Conservation (phyloP, 768 basidiomycete species). For the Dacryopinax primogenitus region DNA sequence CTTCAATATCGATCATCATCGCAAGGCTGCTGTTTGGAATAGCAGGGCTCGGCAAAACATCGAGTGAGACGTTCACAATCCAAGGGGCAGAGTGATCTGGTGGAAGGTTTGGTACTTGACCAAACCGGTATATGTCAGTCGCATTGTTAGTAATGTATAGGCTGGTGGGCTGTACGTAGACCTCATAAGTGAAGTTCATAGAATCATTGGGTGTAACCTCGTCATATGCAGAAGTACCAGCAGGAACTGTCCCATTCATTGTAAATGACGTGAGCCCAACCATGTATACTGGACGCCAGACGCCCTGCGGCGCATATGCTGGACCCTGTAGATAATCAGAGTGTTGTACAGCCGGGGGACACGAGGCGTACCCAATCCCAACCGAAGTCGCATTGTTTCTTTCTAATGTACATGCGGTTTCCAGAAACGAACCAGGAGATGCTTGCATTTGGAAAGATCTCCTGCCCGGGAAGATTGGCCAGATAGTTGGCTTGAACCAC, state of each 20-base stretch:
- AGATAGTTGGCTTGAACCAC: conserved; percentile 44
- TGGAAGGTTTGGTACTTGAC: conserved; percentile 34
- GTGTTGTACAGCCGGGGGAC: neutral
- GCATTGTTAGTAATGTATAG: conserved; percentile 42
- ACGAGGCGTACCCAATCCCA: conserved; percentile 40
- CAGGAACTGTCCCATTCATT: neutral
- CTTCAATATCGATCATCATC: neutral
- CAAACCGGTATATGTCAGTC: conserved; percentile 43
- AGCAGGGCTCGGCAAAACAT: conserved; percentile 20
- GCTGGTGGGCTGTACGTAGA: conserved; percentile 13
- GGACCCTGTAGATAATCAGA: conserved; percentile 28
- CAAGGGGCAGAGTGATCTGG: conserved; percentile 41
- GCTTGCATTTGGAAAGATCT: conserved; percentile 30
- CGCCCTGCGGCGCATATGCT: conserved; percentile 44
- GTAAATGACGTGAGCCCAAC: neutral
- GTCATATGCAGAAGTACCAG: neutral
- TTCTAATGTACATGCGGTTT: conserved; percentile 38
- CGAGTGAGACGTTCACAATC: conserved; percentile 44
- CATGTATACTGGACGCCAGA: conserved; percentile 39
- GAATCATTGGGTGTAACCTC: neutral
- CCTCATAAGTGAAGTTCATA: neutral
- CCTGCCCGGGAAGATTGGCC: conserved; percentile 37
- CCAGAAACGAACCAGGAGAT: conserved; percentile 40
- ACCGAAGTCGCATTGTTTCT: conserved; percentile 43
- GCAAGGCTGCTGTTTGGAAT: neutral